Percentiles rank a stretch among this genome's conserved stretches.
phyloP scores from a whole-genome alignment of 139 green algal genomes.

The Deuterostichococcus epilithicus region DNA sequence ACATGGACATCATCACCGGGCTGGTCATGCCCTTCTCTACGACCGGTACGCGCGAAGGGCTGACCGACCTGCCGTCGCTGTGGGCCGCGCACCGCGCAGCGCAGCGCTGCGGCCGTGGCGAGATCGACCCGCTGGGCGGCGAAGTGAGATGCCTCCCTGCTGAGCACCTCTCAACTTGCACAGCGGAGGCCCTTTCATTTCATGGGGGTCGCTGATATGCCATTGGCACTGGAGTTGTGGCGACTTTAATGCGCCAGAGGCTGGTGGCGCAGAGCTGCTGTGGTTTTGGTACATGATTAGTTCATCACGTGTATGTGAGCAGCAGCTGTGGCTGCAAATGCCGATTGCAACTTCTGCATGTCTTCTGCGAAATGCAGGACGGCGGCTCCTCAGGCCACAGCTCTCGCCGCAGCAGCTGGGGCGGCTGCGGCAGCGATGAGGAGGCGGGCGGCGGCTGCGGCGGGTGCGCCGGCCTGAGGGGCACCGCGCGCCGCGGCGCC shows the following conservation, averaged over 20 bases:
- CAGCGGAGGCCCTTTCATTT: not conserved
- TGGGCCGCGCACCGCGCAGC: not conserved
- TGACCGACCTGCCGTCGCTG: not conserved
- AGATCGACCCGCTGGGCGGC: not conserved
- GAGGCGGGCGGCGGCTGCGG: too few species aligned
- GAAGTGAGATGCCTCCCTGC: not conserved
- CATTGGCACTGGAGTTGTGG: too few species aligned
- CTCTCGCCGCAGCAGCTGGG: not conserved
- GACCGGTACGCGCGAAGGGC: not conserved
- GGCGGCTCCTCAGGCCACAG: not conserved
- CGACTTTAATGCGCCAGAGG: too few species aligned
- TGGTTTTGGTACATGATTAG: too few species aligned
- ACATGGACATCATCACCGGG: constrained; percentile 69
- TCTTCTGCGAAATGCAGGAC: too few species aligned
- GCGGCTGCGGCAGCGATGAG: too few species aligned
- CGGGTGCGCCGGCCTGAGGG: too few species aligned
- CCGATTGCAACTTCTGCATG: too few species aligned
- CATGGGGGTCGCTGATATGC: too few species aligned
- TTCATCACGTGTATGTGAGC: too few species aligned
- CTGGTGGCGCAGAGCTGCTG: too few species aligned
- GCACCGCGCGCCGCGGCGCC: not conserved
- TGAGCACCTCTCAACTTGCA: not conserved
- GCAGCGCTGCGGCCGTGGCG: not conserved
- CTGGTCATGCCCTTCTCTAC: not conserved
- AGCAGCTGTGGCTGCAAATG: too few species aligned